Evolutionary conservation across 1,284 basidiomycete genomes (phyloP).

Genomic region (Trichosporon ovoides): DNA sequence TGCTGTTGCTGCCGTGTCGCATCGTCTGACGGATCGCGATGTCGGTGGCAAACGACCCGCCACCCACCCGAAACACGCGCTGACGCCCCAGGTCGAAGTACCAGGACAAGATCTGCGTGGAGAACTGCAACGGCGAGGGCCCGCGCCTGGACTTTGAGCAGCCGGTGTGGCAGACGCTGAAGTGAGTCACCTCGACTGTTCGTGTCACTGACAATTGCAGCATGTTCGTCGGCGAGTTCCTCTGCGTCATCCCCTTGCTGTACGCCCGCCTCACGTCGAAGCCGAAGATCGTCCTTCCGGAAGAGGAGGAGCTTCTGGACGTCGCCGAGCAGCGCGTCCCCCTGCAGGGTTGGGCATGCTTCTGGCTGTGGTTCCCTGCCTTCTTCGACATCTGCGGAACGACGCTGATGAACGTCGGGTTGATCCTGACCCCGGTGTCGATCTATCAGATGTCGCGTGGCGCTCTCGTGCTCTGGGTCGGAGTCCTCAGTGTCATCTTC

Average conservation of each 20-base stretch:
- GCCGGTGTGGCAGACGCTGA: constrained; percentile 81
- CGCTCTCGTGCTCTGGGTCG: constrained; percentile 94
- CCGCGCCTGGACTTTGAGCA: constrained; percentile 72
- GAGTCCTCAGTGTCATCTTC: constrained; percentile 85
- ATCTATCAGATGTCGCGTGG: constrained; percentile 99
- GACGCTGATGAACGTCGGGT: constrained; percentile 88
- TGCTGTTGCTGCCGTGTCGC: too few relatives aligned
- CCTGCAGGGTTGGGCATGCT: constrained; percentile 37
- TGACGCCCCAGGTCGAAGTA: constrained; percentile 35
- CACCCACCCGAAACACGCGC: neutral
- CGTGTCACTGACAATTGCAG: constrained; percentile 24
- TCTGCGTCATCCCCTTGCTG: constrained; percentile 78
- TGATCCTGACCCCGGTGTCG: constrained; percentile 92
- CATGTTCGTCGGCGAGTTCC: constrained; percentile 77
- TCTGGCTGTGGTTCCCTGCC: constrained; percentile 48
- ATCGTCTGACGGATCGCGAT: too few relatives aligned
- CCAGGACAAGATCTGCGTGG: constrained; percentile 86
- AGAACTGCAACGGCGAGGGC: constrained; percentile 62
- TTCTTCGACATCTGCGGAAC: constrained; percentile 48
- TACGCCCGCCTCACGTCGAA: constrained; percentile 50
- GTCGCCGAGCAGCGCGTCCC: constrained; percentile 12
- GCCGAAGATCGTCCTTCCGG: constrained; percentile 10
- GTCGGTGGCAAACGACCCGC: neutral
- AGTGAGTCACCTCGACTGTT: constrained; percentile 57
- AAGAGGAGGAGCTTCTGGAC: constrained; percentile 1